A percentile compares a stretch with the other conserved stretches of the same genome.
Conservation (phyloP, 2,329 filamentous ascomycete genomes). For the Chaetomiaceae sp. region DNA sequence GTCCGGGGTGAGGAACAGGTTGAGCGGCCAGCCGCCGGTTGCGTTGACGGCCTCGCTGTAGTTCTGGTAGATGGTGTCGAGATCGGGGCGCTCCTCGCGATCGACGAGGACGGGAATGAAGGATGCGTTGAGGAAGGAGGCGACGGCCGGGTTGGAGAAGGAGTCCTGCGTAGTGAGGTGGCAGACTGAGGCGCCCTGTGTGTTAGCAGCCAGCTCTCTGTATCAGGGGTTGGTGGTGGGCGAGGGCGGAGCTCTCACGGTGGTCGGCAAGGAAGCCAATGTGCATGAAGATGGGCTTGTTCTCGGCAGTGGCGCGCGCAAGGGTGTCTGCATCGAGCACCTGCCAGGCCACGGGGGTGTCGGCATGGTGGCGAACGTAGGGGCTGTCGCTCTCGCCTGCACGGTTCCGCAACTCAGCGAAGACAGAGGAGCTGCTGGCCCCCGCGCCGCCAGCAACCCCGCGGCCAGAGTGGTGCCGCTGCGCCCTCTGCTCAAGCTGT, state of each 20-base stretch:
- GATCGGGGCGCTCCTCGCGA: slow-evolving; percentile 85
- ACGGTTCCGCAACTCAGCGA: slow-evolving; percentile 30
- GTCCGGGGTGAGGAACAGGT: slow-evolving; percentile 92
- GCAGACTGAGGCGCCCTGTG: slow-evolving; percentile 49
- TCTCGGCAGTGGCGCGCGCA: slow-evolving; percentile 68
- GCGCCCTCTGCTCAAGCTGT: slow-evolving; percentile 20
- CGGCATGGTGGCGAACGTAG: slow-evolving; percentile 64
- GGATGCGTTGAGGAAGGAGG: slow-evolving; percentile 71
- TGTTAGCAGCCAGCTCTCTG: slow-evolving; percentile 1
- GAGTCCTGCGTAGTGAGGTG: slow-evolving; percentile 92
- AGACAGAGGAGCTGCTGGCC: no score
- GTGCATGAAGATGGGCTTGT: slow-evolving; percentile 86
- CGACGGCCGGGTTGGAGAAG: slow-evolving; percentile 77
- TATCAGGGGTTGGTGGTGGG: not conserved
- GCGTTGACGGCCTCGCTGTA: slow-evolving; percentile 92
- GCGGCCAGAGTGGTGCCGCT: slow-evolving; percentile 1
- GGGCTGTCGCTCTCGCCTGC: slow-evolving; percentile 40
- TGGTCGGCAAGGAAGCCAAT: slow-evolving; percentile 95
- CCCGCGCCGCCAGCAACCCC: not conserved
- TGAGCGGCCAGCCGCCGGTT: slow-evolving; percentile 87
- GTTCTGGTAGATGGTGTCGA: slow-evolving; percentile 97
- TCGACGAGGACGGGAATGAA: slow-evolving; percentile 94
- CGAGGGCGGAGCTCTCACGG: slow-evolving; percentile 50
- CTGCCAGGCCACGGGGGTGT: slow-evolving; percentile 89
- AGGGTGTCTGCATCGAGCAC: slow-evolving; percentile 73